A percentile compares a stretch with the other conserved stretches of the same genome.
These are phyloP conservation scores for Pythium guiyangense DNA, from an alignment of 352 stramenopile species.

Conservation along the genomic window DNA sequence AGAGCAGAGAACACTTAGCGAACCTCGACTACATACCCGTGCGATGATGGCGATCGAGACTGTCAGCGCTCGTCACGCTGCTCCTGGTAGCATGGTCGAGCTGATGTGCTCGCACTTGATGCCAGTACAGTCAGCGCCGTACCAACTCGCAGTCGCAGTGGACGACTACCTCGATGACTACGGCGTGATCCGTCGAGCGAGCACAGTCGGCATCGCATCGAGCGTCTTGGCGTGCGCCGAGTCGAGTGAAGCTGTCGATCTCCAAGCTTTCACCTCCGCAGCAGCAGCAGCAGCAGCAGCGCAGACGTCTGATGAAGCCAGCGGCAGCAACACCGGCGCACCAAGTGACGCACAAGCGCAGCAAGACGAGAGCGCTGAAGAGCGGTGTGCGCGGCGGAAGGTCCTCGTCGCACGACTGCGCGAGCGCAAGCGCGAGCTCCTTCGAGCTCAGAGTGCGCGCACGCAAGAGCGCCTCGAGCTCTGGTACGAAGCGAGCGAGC, in stretches of 20 bases:
- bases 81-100: constrained; percentile 4
- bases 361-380: background rate
- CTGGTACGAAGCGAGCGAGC: constrained; percentile 25
- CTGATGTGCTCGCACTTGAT: constrained; percentile 9
- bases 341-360: background rate
- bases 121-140: constrained; percentile 4
- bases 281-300: background rate
- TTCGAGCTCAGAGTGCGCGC: constrained; percentile 14
- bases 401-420: constrained; percentile 17
- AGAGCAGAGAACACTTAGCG: too few relatives aligned
- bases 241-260: constrained; percentile 17
- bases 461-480: constrained; percentile 21
- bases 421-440: constrained; percentile 21
- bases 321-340: background rate
- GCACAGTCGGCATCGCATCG: constrained; percentile 14
- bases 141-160: constrained; percentile 20
- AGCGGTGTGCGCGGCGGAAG: constrained; percentile 7
- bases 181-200: constrained; percentile 36
- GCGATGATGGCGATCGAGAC: too few relatives aligned
- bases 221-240: constrained; percentile 27
- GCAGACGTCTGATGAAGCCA: background rate
- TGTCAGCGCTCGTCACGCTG: background rate
- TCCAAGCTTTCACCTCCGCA: background rate
- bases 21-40: too few relatives aligned
- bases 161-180: constrained; percentile 39